These are phyloP conservation scores for Simmondsia chinensis DNA, from an alignment of 148 eudicot genomes.

Conservation along the genomic window DNA sequence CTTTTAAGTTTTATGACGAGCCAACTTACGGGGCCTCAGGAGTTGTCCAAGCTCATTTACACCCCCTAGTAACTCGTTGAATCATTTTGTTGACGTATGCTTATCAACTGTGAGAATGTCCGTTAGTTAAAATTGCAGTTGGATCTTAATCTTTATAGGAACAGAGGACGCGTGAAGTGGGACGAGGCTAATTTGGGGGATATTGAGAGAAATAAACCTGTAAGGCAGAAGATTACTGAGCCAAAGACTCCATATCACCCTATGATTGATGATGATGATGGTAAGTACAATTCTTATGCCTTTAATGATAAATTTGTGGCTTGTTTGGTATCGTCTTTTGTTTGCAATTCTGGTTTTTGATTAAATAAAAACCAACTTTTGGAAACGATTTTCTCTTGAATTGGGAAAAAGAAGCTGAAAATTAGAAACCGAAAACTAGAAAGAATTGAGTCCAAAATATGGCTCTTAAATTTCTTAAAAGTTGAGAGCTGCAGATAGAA, in stretches of 20 bases:
- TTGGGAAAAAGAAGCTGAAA: neutral
- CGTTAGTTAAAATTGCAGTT: too few relatives aligned
- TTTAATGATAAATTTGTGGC: neutral
- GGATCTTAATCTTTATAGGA: constrained; percentile 20
- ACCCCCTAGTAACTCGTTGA: too few relatives aligned
- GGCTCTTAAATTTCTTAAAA: too few relatives aligned
- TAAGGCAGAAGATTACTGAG: constrained; percentile 91
- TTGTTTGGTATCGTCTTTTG: neutral
- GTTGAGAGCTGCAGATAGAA: too few relatives aligned
- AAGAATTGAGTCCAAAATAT: too few relatives aligned
- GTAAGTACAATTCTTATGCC: constrained; percentile 22
- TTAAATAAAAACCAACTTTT: neutral
- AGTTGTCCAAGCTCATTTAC: too few relatives aligned
- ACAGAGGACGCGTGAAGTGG: constrained; percentile 72
- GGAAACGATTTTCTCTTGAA: too few relatives aligned
- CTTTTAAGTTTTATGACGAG: too few relatives aligned
- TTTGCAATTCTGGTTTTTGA: neutral
- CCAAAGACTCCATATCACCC: constrained; percentile 96
- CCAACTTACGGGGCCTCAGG: too few relatives aligned
- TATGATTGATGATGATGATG: constrained; percentile 75
- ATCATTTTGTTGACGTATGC: too few relatives aligned
- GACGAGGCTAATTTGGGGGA: constrained; percentile 77
- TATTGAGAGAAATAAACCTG: constrained; percentile 90
- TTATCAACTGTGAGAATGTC: too few relatives aligned
- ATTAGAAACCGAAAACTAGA: too few relatives aligned